Percentiles rank a stretch among this genome's conserved stretches.
phyloP scores from a whole-genome alignment of 768 basidiomycete species.

The Termitomyces titanicus region DNA sequence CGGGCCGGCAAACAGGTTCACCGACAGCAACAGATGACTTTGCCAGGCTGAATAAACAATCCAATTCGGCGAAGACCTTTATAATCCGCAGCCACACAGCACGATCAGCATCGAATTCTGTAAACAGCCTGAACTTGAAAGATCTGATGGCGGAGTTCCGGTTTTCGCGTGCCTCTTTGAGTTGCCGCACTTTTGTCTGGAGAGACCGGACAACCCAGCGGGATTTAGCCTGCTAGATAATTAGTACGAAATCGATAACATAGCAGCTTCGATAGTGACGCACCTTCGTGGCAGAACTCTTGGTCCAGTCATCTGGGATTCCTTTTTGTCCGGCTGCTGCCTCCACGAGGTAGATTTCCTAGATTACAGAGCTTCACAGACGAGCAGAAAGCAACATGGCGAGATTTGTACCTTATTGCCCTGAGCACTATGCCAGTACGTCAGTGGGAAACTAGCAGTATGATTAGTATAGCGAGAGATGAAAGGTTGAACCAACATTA shows the following conservation, averaged over 20 bases:
- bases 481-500: constrained; percentile 26
- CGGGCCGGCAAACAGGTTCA: constrained; percentile 91
- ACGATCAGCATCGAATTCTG: constrained; percentile 80
- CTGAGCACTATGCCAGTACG: constrained; percentile 57
- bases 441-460: constrained; percentile 27
- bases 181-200: constrained; percentile 62
- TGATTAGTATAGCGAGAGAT: constrained; percentile 1
- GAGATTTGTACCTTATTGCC: constrained; percentile 68
- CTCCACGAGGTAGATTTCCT: constrained; percentile 93
- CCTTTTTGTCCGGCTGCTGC: constrained; percentile 54
- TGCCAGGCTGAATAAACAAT: constrained; percentile 90
- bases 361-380: not conserved
- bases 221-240: constrained; percentile 48
- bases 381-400: not conserved
- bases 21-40: constrained; percentile 88
- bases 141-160: constrained; percentile 74
- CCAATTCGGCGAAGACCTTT: constrained; percentile 89
- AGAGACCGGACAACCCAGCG: constrained; percentile 81
- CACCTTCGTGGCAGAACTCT: constrained; percentile 79
- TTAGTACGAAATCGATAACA: not conserved
- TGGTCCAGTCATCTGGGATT: constrained; percentile 83
- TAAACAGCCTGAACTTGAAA: constrained; percentile 77
- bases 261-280: not conserved
- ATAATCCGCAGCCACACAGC: constrained; percentile 79
- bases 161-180: constrained; percentile 94